Base-by-base conservation (phyloP, 2,329 filamentous ascomycete species). In the Lecanosticta acicola region DNA sequence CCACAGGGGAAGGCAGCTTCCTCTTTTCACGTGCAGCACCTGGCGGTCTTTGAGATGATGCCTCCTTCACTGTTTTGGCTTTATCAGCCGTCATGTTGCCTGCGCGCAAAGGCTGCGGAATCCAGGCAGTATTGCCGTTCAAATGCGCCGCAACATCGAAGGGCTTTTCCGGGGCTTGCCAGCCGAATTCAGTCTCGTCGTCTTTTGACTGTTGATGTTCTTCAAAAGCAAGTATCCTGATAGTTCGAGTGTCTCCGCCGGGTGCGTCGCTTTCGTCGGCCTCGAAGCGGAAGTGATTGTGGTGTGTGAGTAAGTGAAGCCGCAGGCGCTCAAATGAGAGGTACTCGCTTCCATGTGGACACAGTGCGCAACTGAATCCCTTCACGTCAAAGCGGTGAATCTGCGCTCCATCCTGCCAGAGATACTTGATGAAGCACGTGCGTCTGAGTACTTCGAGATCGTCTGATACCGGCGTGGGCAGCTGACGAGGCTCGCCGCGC, bases 91-190 rank as follows among this genome's bases (percentile, higher is more conserved):
- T 19, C 5, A 17, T 10, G 17, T 19, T 37, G n/a, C 5, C 16
- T 19, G n/a, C 4, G n/a, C 3, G 10, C 5, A 18, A 18, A 4
- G 8, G 35, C 5, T 17, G 35, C 19, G 18, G 5, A 19, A 11
- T 41, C 61, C 64, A 68, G 3, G 54, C 57, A 7, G 66, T 56
- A 10, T 68, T 65, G 17, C 64, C 65, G 10, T 51, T 41, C 4
- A 70, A 45, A 48, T 66, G 69, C 16, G 54, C 51, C 13, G 47
- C 37, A 37, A 62, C 49, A 45, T 71, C 61, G 46, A 72, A 71
- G 0, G 64, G 59, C 5, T 51, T 42, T 1, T 45, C 18, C 17
- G 68, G 68, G 17, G 62, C 59, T 29, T 67, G 43, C 56, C 66
- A 65, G 8, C 48, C 45, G 32, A 53, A 48, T 62, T 56, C 13